Evolutionary conservation across 139 green algal genomes (phyloP).

Genomic region (Ettlia oleoabundans): DNA sequence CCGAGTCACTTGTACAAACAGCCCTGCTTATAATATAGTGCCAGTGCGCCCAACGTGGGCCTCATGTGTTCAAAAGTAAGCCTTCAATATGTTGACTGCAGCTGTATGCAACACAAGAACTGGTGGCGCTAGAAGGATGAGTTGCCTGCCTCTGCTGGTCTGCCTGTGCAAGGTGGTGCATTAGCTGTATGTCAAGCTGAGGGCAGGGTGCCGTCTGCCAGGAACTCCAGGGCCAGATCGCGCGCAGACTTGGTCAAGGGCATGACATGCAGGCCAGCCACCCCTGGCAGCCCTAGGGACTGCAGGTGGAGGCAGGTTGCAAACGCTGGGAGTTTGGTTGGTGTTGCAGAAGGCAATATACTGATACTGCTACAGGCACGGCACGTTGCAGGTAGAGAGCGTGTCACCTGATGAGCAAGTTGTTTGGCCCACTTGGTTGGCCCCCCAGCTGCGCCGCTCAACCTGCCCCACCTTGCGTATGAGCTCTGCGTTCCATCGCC

Average conservation of each 20-base stretch:
- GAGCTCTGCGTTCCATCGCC: slow-evolving; percentile 49
- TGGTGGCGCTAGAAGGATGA: not conserved
- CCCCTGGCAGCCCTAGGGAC: slow-evolving; percentile 53
- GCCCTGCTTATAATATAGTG: no score
- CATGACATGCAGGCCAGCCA: slow-evolving; percentile 77
- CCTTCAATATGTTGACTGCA: no score
- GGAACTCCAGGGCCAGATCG: slow-evolving; percentile 38
- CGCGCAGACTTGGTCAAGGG: slow-evolving; percentile 62
- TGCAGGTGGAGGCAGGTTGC: slow-evolving; percentile 22
- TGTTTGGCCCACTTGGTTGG: no score
- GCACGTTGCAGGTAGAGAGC: no score
- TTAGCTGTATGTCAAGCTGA: not conserved
- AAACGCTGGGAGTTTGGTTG: not conserved
- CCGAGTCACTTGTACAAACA: no score
- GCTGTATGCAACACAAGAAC: not conserved
- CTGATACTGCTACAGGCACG: no score
- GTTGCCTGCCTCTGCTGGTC: no score
- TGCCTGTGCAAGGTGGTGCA: no score
- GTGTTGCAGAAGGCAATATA: no score
- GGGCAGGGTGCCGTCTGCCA: slow-evolving; percentile 46
- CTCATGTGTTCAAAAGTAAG: no score
- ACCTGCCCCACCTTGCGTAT: slow-evolving; percentile 16
- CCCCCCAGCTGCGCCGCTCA: not conserved
- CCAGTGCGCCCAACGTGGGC: no score
- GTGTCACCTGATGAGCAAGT: no score